Base-by-base conservation (phyloP, 1,284 basidiomycete species). In the Singerocomus rubriflavus region DNA sequence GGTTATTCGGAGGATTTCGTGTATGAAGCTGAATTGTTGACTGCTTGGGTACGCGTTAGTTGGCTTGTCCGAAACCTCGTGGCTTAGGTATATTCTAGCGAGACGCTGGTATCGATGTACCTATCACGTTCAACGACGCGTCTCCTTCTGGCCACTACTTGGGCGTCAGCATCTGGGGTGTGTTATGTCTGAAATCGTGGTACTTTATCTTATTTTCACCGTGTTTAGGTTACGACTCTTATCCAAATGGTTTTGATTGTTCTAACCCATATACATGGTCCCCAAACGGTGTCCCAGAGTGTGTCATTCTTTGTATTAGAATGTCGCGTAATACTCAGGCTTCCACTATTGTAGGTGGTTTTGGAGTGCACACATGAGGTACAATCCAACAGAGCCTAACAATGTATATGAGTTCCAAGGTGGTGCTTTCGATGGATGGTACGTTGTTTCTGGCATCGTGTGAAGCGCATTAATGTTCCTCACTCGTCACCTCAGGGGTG, bases 211-310 rank as follows among this genome's bases (percentile, higher is more conserved):
- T 16, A 48, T 29, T 29, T 42, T 29, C 5, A 33, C 12, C 34
- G 35, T 34, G 11, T 46, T 17, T 41, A 63, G 68, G 70, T 37
- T 77, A 78, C 37, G 76, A 79, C 51, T 74, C 75, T n/a, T 79
- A 79, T 53, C 76, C 76, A 6, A 77, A 78, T 50, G 77, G 77
- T 0, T 82, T 83, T 58, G 78, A 83, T 59, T 82, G 81, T 57
- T 71, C 74, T 3, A 58, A 76, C 53, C 79, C 81, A 2, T 59
- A 72, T 31, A 66, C 58, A 6, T 82, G 81, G 81, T 56, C 67
- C 6, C 43, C 71, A 4, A 60, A 70, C 45, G 71, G 70, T 17
- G 76, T 78, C 29, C 73, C 75, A 2, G 12, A 8, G 63, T 62
- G 34, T 42, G 48, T 44, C 35, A n/a, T 46, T 44, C 25, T 2